phyloP scores from a whole-genome alignment of 352 stramenopile species.

The Pythium rishiriense region DNA sequence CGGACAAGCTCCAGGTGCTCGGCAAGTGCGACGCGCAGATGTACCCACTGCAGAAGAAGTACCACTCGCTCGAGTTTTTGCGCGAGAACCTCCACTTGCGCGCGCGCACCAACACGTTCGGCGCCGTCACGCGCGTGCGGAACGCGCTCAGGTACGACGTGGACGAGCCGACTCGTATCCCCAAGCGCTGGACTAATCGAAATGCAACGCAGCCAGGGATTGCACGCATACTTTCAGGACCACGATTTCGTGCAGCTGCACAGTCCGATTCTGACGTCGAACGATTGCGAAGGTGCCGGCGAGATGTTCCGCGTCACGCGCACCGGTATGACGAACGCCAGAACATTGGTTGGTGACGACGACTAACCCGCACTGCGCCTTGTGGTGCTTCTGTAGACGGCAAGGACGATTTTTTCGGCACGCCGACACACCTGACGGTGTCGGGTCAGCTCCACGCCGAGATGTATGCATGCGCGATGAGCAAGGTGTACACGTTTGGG shows the following conservation, averaged over 20 bases:
- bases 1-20: slow-evolving; percentile 81
- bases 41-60: slow-evolving; percentile 99
- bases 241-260: slow-evolving; percentile 79
- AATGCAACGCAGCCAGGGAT: slow-evolving; percentile 41
- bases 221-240: slow-evolving; percentile 77
- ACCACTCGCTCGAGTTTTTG: slow-evolving; percentile 97
- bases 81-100: slow-evolving; percentile 96
- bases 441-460: slow-evolving; percentile 95
- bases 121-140: slow-evolving; percentile 93
- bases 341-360: slow-evolving; percentile 5
- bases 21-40: slow-evolving; percentile 89
- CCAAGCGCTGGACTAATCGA: background rate
- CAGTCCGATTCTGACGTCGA: slow-evolving; percentile 97
- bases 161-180: too few species aligned
- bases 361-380: slow-evolving; percentile 19
- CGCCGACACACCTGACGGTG: slow-evolving; percentile 89
- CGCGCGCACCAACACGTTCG: slow-evolving; percentile 96
- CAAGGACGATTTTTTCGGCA: slow-evolving; percentile 95
- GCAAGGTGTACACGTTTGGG: slow-evolving; percentile 99
- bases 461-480: slow-evolving; percentile 96
- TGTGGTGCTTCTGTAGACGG: slow-evolving; percentile 41
- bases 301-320: slow-evolving; percentile 97
- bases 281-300: slow-evolving; percentile 97
- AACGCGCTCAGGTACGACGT: slow-evolving; percentile 81
- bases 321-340: slow-evolving; percentile 40